Base-by-base conservation (phyloP, 768 basidiomycete species). In the Myochromella boudieri region DNA sequence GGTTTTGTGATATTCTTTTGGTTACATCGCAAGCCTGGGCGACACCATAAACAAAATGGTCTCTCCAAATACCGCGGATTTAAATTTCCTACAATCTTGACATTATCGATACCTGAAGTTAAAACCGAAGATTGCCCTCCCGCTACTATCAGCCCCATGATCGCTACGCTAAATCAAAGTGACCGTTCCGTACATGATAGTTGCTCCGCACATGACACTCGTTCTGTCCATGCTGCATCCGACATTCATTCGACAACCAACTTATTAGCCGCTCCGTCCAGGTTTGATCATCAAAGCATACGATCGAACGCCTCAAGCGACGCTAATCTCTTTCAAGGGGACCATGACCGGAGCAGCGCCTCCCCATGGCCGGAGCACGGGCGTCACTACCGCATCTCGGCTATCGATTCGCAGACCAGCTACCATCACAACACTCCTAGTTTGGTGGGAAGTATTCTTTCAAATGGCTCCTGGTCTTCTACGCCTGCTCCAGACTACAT, bases 1-100 rank as follows among this genome's bases (percentile, higher is more conserved):
- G 49, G 48, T n/a, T n/a, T n/a, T n/a, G n/a, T n/a, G 10, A 20
- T 49, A 32, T 45, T 52, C 24, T 21, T 52, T 18, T 53, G 43
- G 53, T 51, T 43, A 22, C 42, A 36, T 24, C 53, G 41, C n/a
- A 34, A 6, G 6, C 18, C 18, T 6, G 33, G 6, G 1, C 44
- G 42, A 8, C 38, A 37, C 20, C n/a, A 22, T 33, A n/a, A n/a
- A 10, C 31, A 37, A 39, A n/a, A 34, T 11, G 20, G 10, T 21
- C 25, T 25, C 15, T n/a, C 11, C 9, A 44, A 26, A 9, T 3
- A 12, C 14, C 28, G 28, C 18, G 3, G 17, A 9, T 28, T 17
- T 14, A 36, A 15, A 21, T 3, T 41, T 18, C 29, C 25, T 5
- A 28, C 15, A 28, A 36, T 44, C 36, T 37, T 46, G 11, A 34